Conservation (phyloP, 192 early-diverging fungal species). For the Backusella mclennaniae region DNA sequence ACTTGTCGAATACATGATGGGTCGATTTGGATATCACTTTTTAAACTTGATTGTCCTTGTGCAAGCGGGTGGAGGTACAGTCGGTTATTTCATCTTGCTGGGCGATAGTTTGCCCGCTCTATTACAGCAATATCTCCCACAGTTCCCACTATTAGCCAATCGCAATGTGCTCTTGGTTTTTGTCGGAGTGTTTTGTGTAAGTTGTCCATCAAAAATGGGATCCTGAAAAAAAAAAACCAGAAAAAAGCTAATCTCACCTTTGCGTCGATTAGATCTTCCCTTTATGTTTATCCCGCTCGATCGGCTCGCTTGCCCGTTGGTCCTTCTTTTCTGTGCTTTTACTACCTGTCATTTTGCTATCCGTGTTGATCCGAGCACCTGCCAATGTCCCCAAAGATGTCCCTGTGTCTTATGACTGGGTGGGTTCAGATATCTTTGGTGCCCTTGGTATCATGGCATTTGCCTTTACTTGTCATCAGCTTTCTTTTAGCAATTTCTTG, state of each 20-base stretch:
- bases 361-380: slow-evolving; percentile 56
- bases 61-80: slow-evolving; percentile 55
- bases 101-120: slow-evolving; percentile 49
- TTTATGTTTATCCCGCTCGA: slow-evolving; percentile 58
- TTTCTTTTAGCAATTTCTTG: slow-evolving; percentile 59
- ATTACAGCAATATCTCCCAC: slow-evolving; percentile 29
- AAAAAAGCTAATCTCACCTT: background rate
- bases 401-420: slow-evolving; percentile 43
- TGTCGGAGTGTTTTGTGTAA: slow-evolving; percentile 27
- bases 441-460: slow-evolving; percentile 71
- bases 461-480: slow-evolving; percentile 66
- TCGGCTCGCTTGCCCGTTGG: slow-evolving; percentile 55
- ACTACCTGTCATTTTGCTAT: slow-evolving; percentile 60
- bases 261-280: slow-evolving; percentile 50
- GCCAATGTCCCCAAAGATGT: slow-evolving; percentile 46
- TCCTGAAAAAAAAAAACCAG: background rate
- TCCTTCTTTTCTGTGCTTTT: slow-evolving; percentile 61
- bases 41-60: slow-evolving; percentile 57
- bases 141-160: slow-evolving; percentile 23
- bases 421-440: slow-evolving; percentile 58
- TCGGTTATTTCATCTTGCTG: slow-evolving; percentile 60
- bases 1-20: slow-evolving; percentile 52
- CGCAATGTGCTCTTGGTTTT: slow-evolving; percentile 37
- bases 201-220: background rate
- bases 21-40: slow-evolving; percentile 52